These are phyloP conservation scores for Exserohilum rostratum DNA, from an alignment of 2,329 filamentous ascomycete genomes.

Conservation along the genomic window DNA sequence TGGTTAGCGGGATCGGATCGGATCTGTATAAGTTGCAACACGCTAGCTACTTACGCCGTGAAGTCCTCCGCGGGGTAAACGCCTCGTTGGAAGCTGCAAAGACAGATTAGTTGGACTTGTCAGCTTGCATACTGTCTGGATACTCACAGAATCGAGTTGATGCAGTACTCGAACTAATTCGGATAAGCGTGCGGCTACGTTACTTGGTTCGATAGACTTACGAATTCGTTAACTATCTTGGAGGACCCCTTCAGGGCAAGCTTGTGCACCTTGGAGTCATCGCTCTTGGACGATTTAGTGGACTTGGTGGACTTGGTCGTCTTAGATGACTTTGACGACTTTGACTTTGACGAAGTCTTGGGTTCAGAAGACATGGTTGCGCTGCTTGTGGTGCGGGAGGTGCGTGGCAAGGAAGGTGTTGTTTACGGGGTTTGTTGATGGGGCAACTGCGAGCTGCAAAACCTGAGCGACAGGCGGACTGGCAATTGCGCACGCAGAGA, in stretches of 20 bases:
- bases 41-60: constrained; percentile 68
- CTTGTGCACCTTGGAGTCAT: constrained; percentile 92
- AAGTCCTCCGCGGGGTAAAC: constrained; percentile 96
- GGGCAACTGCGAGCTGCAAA: constrained; percentile 28
- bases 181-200: constrained; percentile 19
- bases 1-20: constrained; percentile 27
- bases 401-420: constrained; percentile 15
- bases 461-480: neutral
- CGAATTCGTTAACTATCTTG: constrained; percentile 93
- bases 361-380: constrained; percentile 42
- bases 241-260: constrained; percentile 84
- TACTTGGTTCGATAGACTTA: constrained; percentile 57
- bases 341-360: constrained; percentile 34
- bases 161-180: constrained; percentile 88
- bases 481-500: neutral
- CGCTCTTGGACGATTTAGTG: constrained; percentile 60
- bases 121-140: no score
- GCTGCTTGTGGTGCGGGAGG: constrained; percentile 4
- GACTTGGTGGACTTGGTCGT: no score
- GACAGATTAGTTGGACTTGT: constrained; percentile 18
- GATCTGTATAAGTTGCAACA: neutral
- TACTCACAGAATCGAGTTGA: constrained; percentile 88
- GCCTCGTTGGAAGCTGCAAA: constrained; percentile 76
- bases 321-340: constrained; percentile 48
- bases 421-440: constrained; percentile 41